These are phyloP conservation scores for Vigna unguiculata DNA, from an alignment of 306 rosid genomes.

Conservation along the genomic window DNA sequence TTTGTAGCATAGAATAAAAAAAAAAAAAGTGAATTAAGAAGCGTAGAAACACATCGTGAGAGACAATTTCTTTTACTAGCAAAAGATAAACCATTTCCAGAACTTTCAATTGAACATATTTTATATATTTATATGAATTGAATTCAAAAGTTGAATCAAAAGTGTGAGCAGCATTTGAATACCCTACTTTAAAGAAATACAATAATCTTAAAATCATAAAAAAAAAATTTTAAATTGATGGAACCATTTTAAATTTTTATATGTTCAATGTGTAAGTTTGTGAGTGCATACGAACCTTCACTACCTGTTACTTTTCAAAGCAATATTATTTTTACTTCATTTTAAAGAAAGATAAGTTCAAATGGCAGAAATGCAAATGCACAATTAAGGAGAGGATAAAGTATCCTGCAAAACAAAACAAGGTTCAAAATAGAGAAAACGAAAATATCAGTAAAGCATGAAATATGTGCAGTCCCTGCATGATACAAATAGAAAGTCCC, in stretches of 20 bases:
- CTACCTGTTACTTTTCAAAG: constrained; percentile 2
- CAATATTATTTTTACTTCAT: not conserved
- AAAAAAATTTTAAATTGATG: not conserved
- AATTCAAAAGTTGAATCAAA: constrained; percentile 15
- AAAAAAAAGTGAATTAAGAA: too few relatives aligned
- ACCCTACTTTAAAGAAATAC: constrained; percentile 9
- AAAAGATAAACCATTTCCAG: constrained; percentile 25
- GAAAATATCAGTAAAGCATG: not conserved
- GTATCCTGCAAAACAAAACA: not conserved
- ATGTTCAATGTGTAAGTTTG: not conserved
- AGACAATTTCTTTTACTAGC: constrained; percentile 15
- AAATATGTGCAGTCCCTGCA: not conserved
- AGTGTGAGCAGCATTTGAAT: constrained; percentile 2
- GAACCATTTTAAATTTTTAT: not conserved
- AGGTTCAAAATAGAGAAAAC: not conserved
- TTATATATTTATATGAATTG: not conserved
- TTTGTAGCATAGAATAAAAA: too few relatives aligned
- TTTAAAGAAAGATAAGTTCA: not conserved
- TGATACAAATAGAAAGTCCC: not conserved
- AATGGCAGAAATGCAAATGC: not conserved
- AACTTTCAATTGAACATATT: constrained; percentile 8
- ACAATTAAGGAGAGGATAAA: constrained; percentile 8
- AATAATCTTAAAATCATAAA: not conserved
- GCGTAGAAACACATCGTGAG: too few relatives aligned
- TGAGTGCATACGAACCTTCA: constrained; percentile 14